Percentiles rank a stretch among this genome's conserved stretches.
These are phyloP conservation scores for Suhomyces prunicola DNA, from an alignment of 805 yeast species.

Conservation along the genomic window DNA sequence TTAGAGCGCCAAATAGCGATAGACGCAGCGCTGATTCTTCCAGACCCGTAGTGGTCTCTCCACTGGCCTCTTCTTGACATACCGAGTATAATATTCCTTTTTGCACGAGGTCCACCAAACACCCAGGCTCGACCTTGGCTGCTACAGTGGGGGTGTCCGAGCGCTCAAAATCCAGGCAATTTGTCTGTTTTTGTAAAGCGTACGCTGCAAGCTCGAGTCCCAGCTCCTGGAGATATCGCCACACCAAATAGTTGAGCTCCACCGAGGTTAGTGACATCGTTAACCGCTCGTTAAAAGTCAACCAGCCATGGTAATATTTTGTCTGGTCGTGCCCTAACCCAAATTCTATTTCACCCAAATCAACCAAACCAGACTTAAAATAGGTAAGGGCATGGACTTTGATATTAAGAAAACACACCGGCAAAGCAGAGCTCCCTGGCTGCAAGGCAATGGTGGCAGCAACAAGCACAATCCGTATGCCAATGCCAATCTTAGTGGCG, in stretches of 20 bases:
- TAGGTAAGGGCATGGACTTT: conserved; percentile 24
- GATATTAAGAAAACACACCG: conserved; percentile 30
- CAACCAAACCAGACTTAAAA: neutral
- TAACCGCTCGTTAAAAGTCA: neutral
- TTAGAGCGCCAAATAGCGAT: conserved; percentile 50
- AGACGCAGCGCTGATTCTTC: conserved; percentile 11
- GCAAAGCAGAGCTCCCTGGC: conserved; percentile 46
- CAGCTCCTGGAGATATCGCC: conserved; percentile 88
- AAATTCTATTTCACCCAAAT: neutral
- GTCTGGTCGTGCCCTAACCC: neutral
- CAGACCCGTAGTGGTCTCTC: conserved; percentile 10
- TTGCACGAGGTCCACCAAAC: conserved; percentile 77
- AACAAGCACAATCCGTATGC: conserved; percentile 26
- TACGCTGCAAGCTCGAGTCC: conserved; percentile 75
- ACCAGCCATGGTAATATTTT: neutral
- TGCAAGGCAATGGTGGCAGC: conserved; percentile 11
- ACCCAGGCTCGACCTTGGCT: conserved; percentile 66
- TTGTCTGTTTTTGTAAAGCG: conserved; percentile 75
- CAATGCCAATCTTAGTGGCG: conserved; percentile 12
- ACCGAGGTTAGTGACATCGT: conserved; percentile 76
- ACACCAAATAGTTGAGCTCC: conserved; percentile 84
- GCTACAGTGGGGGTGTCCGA: conserved; percentile 39
- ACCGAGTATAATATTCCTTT: conserved; percentile 80
- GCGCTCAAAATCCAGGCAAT: conserved; percentile 53
- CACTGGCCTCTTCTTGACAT: conserved; percentile 55